Base-by-base conservation (phyloP, 2,329 filamentous ascomycete genomes). In the Fusarium buxicola region DNA sequence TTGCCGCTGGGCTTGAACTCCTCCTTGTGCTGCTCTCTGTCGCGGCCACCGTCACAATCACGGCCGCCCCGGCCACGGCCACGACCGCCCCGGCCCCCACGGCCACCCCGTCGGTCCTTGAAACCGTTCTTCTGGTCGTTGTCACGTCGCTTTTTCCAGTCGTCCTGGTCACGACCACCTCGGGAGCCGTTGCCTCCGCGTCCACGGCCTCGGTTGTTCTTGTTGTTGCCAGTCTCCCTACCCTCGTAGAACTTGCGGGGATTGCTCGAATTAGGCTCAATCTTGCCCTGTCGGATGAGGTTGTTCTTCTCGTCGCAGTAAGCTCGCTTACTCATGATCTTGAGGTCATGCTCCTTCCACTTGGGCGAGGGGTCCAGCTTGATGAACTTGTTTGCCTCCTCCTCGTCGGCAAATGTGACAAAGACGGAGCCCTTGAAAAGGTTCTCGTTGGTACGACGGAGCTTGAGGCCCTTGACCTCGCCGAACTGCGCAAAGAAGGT, bases 391-490 rank as follows among this genome's bases (percentile, higher is more conserved):
- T 93, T 84, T 71, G 92, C 89, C 18, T 87, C 84, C 68, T 96
- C 92, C 72, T 93, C 89, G 45, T 86, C 86, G 61, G 86, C 84
- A 76, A 98, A 99, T 77, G 97, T 94, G 66, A 97, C 92, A 74
- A 97, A 98, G 56, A 97, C 92, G 68, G 92, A 97, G 69, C 94
- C 93, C 85, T 99, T 99, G 88, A 98, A 99, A 48, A 84, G 80
- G 71, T 88, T 88, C 59, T 89, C 81, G 38, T 84, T 82, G 44
- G 82, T 83, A 66, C 95, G 92, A 68, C 96, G 92, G 63, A 99
- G 90, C 73, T 94, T 94, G 61, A 99, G 89, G 41, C 89, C 86
- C 72, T 91, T 92, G 70, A 92, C 86, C 28, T 90, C 84, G 41
- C 94, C 94, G 75, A 88, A 94, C 56, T 89, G 85, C 53, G 88